These are phyloP conservation scores for Penicillium ochrochloron DNA, from an alignment of 495 filamentous ascomycete species.

Conservation along the genomic window DNA sequence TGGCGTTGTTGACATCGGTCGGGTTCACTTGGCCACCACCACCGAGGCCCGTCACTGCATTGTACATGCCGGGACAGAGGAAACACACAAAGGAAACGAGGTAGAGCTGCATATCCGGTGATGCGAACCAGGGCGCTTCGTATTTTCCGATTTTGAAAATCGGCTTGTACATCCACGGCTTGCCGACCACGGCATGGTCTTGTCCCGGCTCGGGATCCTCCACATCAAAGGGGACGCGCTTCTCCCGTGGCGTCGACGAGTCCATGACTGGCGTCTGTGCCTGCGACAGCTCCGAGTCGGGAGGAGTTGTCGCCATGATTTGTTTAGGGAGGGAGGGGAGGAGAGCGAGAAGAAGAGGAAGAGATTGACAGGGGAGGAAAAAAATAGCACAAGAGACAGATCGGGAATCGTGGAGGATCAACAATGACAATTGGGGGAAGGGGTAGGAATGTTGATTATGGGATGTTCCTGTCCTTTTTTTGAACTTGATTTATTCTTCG, in stretches of 20 bases:
- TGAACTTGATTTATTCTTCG: not conserved
- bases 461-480: not conserved
- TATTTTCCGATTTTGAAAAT: constrained; percentile 54
- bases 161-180: constrained; percentile 72
- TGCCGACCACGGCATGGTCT: constrained; percentile 36
- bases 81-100: constrained; percentile 87
- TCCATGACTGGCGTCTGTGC: not conserved
- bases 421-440: constrained; percentile 1
- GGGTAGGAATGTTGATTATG: not conserved
- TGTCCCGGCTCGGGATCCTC: constrained; percentile 36
- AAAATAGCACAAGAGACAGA: not conserved
- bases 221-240: constrained; percentile 10
- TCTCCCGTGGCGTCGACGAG: constrained; percentile 7
- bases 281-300: constrained; percentile 21
- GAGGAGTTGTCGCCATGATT: constrained; percentile 21
- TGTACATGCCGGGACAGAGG: constrained; percentile 87
- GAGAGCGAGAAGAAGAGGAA: not conserved
- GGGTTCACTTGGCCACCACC: constrained; percentile 68
- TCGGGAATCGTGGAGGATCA: not conserved
- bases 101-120: constrained; percentile 72
- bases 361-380: not conserved
- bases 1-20: constrained; percentile 68
- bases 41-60: constrained; percentile 76
- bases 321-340: not conserved
- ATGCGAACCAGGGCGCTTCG: constrained; percentile 73